Evolutionary conservation across 768 basidiomycete genomes (phyloP), one percentile per base, ranked within the genome.

Genomic region (Fistulinella prunicolor): DNA sequence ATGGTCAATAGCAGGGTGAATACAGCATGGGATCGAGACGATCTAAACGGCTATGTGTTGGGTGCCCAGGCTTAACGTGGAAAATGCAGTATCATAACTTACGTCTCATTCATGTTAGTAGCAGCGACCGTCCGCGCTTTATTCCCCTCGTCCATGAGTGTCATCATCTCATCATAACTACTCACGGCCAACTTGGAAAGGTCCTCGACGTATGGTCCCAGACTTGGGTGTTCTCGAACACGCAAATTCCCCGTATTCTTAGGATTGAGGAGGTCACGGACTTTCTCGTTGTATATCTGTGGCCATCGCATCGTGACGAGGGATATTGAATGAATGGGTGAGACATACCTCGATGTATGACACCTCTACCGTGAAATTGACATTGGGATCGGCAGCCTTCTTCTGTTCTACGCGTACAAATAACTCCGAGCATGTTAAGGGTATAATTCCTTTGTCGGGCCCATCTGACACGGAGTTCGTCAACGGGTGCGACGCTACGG

Each of bases 101-200:
- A 90, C 80, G 94, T 96, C 71, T 97, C 96, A 71, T 99, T 99
- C 96, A 99, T 99, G 70, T 96, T 94, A 19, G 96, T 99, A 21
- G 96, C 94, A 19, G 96, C 96, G 20, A 99, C 95, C 13, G 96
- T 98, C 42, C 96, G 78, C 43, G 96, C 94, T 73, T 98, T 97
- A 70, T 97, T 99, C 32, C 95, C 95, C 68, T 99, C 95, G 73
- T 99, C 95, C 95, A 98, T 98, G 64, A 99, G 85, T 6, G 86
- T 92, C 88, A 96, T 95, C 88, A 99, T 96, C 66, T 96, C 95
- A 24, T 89, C 82, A 64, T 94, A 98, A 66, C 77, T 87, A 63
- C 80, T 85, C 38, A 98, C 96, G 23, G 86, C 86, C 46, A 98
- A 81, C 69, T 92, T 92, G 61, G 91, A 93, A 48, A 99, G 76